Evolutionary conservation across 169 alveolate genomes (phyloP).

Genomic region (Theileria orientalis): DNA sequence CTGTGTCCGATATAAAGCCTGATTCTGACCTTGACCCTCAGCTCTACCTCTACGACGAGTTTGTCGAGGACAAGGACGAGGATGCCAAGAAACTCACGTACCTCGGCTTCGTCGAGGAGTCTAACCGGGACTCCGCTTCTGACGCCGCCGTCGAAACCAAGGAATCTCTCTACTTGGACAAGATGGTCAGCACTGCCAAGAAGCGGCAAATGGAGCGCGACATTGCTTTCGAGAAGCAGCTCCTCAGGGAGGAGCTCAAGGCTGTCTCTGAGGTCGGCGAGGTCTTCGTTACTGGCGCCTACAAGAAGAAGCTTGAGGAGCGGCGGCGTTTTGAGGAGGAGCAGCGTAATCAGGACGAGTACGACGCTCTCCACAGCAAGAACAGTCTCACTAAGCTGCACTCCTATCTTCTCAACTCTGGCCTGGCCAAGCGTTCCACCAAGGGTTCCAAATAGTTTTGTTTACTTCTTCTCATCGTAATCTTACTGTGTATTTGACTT

Average conservation of each 20-base stretch:
- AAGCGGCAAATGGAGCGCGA: conserved; percentile 71
- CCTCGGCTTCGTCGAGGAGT: conserved; percentile 11
- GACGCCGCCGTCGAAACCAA: not conserved
- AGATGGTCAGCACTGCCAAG: conserved; percentile 68
- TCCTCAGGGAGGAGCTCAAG: conserved; percentile 57
- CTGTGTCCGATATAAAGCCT: not conserved
- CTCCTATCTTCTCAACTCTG: conserved; percentile 64
- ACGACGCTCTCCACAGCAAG: conserved; percentile 46
- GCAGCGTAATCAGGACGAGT: conserved; percentile 51
- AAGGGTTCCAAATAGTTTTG: not conserved
- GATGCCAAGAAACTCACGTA: conserved; percentile 4
- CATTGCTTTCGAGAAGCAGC: conserved; percentile 72
- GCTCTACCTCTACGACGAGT: conserved; percentile 11
- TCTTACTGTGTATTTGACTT: not conserved
- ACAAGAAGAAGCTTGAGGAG: conserved; percentile 74
- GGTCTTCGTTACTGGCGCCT: conserved; percentile 76
- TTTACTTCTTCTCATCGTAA: not conserved
- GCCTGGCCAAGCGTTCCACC: conserved; percentile 46
- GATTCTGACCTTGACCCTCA: not conserved
- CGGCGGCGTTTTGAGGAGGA: conserved; percentile 62
- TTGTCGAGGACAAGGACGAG: conserved; percentile 4
- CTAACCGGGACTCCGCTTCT: not conserved
- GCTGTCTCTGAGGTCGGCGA: conserved; percentile 54
- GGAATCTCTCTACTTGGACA: conserved; percentile 71
- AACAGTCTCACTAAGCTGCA: conserved; percentile 66